These are phyloP conservation scores for Fomitopsis pinicola DNA, from an alignment of 1,284 basidiomycete species.

Conservation along the genomic window DNA sequence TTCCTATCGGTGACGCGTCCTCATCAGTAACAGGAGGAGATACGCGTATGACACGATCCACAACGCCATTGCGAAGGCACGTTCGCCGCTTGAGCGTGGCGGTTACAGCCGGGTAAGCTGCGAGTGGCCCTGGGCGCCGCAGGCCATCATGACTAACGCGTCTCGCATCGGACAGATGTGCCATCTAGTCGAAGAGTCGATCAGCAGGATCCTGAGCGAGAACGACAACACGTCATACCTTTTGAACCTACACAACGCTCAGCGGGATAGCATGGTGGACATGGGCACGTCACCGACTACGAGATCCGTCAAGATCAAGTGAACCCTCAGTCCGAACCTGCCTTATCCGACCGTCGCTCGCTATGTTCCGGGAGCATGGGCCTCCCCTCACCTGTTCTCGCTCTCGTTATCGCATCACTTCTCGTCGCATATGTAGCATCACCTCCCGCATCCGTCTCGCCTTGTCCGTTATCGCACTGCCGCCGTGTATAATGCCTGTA, in stretches of 20 bases:
- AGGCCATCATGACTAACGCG: neutral
- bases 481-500: conserved; percentile 5
- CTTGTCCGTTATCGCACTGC: neutral
- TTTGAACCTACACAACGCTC: conserved; percentile 52
- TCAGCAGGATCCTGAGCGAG: conserved; percentile 60
- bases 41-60: conserved; percentile 78
- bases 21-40: conserved; percentile 43
- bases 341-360: neutral
- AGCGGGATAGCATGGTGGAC: conserved; percentile 13
- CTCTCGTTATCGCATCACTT: conserved; percentile 1
- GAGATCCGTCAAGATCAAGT: conserved; percentile 29
- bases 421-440: conserved; percentile 19
- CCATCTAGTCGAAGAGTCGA: conserved; percentile 64
- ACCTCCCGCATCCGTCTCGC: conserved; percentile 10
- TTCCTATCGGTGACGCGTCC: neutral
- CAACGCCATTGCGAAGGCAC: conserved; percentile 68
- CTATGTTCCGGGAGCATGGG: neutral
- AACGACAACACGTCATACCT: conserved; percentile 61
- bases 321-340: neutral
- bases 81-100: conserved; percentile 57
- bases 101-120: conserved; percentile 69
- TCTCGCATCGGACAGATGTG: conserved; percentile 45
- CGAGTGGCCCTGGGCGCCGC: neutral
- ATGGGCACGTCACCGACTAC: conserved; percentile 17
- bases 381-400: conserved; percentile 1